Percentiles rank a stretch among this genome's conserved stretches.
phyloP scores from a whole-genome alignment of 2,329 filamentous ascomycete genomes.

The Botrytis cinerea region DNA sequence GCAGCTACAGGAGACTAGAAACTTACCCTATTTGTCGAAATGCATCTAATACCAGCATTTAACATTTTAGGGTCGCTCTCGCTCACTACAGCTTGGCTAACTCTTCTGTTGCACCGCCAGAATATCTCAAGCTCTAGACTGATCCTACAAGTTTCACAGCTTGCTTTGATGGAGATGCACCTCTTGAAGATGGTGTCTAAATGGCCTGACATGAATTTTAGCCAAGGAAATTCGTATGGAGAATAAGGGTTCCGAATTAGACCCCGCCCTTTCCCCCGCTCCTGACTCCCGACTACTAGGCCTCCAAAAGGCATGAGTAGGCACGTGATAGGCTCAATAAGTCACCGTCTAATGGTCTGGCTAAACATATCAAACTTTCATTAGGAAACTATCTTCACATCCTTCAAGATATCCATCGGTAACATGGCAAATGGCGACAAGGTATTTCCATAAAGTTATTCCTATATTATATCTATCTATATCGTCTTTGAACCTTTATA shows the following conservation, averaged over 20 bases:
- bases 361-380: neutral
- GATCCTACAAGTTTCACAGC: neutral
- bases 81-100: neutral
- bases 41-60: too few species aligned
- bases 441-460: neutral
- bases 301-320: neutral
- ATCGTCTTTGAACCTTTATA: conserved; percentile 1
- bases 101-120: neutral
- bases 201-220: neutral
- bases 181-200: neutral
- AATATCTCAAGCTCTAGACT: neutral
- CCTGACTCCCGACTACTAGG: neutral
- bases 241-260: neutral
- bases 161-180: too few species aligned
- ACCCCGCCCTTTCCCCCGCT: neutral
- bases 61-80: neutral
- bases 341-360: neutral
- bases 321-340: too few species aligned
- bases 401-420: neutral
- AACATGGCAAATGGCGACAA: neutral
- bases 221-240: neutral
- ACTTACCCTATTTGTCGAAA: neutral
- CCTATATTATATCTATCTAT: neutral
- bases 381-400: neutral
- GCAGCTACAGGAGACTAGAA: neutral